Base-by-base conservation (phyloP, 192 early-diverging fungal genomes). In the Coemansia reversa region DNA sequence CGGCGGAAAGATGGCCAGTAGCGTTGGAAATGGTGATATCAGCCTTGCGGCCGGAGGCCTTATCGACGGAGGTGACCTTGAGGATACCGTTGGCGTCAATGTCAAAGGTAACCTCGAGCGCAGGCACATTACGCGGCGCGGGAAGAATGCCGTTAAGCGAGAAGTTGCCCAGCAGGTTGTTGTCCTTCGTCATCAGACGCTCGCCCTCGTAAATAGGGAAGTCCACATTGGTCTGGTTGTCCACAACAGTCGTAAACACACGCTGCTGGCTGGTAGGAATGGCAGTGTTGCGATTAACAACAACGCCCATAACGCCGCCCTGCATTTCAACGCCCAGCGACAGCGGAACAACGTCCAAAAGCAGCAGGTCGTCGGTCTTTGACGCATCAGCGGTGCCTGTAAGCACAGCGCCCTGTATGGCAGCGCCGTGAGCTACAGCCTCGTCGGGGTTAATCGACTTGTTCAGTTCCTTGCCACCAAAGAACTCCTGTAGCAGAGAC, bases 361-460 rank as follows among this genome's bases (percentile, higher is more conserved):
- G 84, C 53, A 93, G 83, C 58, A 93, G 78, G 66, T 91, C 88
- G 62, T 88, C 84, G 82, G 87, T 83, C 81, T 84, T 75, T 60
- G 79, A 75, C 51, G 83, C 74, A 64, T 79, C 82, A 51, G 86
- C 82, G 51, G 86, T 85, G 75, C 84, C 85, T 49, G 87, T 86
- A 45, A 94, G 83, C 63, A 94, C 84, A 24, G 87, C 91, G 24
- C 85, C 93, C 86, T 94, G 92, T 45, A 95, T 91, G 54, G 92
- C 93, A 58, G 93, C 92, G 79, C 93, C 93, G 75, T 93, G 92
- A 59, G 93, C 94, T 39, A 96, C 93, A 49, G 92, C 92, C 83
- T 97, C 95, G 84, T 95, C 93, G 67, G 94, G 95, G 88, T 97
- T 95, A 86, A 95, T 94, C 51, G 88, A 86, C 85, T 90, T 91